Evolutionary conservation across 352 stramenopile species (phyloP).

Genomic region (Globisporangium barbulae): DNA sequence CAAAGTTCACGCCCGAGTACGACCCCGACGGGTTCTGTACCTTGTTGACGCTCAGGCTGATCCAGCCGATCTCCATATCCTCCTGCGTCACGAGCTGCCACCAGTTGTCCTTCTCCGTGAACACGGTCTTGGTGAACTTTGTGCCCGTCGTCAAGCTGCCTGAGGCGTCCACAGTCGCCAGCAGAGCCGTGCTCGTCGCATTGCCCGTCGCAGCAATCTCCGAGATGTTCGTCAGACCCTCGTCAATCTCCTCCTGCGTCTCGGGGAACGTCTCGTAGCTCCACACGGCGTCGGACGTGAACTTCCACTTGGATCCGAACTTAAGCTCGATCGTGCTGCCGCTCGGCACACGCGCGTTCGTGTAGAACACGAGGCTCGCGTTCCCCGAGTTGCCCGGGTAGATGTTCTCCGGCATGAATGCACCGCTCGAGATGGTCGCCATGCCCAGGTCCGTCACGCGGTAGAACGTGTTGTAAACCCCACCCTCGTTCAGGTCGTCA

Average conservation of each 20-base stretch:
- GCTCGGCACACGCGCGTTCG: slow-evolving; percentile 49
- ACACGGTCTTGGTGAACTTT: slow-evolving; percentile 10
- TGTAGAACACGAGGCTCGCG: slow-evolving; percentile 75
- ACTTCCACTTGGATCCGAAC: slow-evolving; percentile 66
- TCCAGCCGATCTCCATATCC: slow-evolving; percentile 63
- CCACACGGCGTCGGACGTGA: slow-evolving; percentile 47
- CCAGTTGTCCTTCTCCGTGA: slow-evolving; percentile 14
- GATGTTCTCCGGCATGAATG: slow-evolving; percentile 82
- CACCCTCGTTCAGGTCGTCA: slow-evolving; percentile 57
- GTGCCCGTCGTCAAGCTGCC: slow-evolving; percentile 2
- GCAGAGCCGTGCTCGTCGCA: not conserved
- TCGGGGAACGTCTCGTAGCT: slow-evolving; percentile 38
- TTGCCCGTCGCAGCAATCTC: not conserved
- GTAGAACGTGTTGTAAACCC: slow-evolving; percentile 69
- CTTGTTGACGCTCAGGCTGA: slow-evolving; percentile 55
- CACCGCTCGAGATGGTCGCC: slow-evolving; percentile 57
- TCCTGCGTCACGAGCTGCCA: slow-evolving; percentile 58
- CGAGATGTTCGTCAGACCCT: not conserved
- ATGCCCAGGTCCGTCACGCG: slow-evolving; percentile 40
- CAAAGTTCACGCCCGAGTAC: slow-evolving; percentile 69
- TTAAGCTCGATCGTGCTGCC: slow-evolving; percentile 48
- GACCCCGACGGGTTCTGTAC: slow-evolving; percentile 74
- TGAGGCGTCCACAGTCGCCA: not conserved
- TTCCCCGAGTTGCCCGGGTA: slow-evolving; percentile 81
- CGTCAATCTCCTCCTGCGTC: slow-evolving; percentile 9